phyloP scores from a whole-genome alignment of 371 early-diverging fungal genomes.

The Apophysomyces variabilis region DNA sequence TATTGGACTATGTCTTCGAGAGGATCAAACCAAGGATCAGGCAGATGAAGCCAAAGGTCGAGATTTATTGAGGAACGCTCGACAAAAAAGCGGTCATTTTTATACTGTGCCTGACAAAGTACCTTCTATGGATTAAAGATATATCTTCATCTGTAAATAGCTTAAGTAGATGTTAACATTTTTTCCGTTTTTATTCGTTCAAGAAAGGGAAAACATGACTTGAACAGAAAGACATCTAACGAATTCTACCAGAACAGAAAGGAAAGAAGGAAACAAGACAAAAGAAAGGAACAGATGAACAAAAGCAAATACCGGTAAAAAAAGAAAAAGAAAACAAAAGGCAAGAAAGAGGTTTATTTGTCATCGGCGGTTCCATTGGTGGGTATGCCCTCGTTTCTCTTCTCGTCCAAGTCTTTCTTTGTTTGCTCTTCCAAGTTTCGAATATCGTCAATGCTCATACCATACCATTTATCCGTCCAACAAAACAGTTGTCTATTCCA shows the following conservation, averaged over 20 bases:
- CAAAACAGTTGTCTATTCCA: conserved; percentile 71
- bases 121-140: background rate
- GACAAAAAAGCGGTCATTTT: conserved; percentile 39
- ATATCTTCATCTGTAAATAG: no score
- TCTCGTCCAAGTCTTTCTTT: conserved; percentile 57
- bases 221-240: no score
- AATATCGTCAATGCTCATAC: conserved; percentile 73
- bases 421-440: conserved; percentile 66
- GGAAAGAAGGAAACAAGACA: no score
- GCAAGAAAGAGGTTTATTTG: background rate
- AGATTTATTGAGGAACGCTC: conserved; percentile 30
- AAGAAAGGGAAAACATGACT: no score
- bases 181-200: no score
- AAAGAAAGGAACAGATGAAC: background rate
- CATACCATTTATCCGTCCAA: conserved; percentile 73
- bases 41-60: conserved; percentile 23
- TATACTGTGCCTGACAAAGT: conserved; percentile 27
- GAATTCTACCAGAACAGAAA: no score
- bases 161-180: no score
- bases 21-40: conserved; percentile 18
- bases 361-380: background rate
- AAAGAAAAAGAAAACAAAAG: background rate
- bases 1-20: conserved; percentile 22
- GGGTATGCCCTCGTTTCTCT: conserved; percentile 30
- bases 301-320: background rate